Evolutionary conservation across 352 stramenopile genomes (phyloP), one percentile per base, ranked within the genome.

Genomic region (Phytophthora tentaculata): DNA sequence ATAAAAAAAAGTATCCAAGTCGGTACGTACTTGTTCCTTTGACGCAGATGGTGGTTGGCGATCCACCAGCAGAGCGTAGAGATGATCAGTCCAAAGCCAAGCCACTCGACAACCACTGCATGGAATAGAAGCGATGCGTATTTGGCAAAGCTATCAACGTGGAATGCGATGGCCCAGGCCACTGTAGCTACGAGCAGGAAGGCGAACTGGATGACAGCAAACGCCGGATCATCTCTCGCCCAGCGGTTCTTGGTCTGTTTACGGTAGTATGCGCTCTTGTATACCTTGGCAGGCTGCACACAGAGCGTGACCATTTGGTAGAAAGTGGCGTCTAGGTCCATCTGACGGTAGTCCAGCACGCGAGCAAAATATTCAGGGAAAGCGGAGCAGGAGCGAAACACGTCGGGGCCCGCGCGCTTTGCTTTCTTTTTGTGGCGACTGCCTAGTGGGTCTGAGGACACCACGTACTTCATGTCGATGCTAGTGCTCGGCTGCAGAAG

Each of bases 211-310:
- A 99, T 90, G 39, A 98, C 95, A 5, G 92, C 91, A 84, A 99
- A 99, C 5, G 97, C 97, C 7, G 95, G 95, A 71, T 98, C 95
- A 70, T 99, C 98, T 51, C 98, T 79, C 17, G 97, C 97, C 98
- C 98, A 99, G 50, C 98, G 97, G 74, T 99, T 99, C 83, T 99
- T 99, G 26, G 97, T 99, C 77, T 99, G 85, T 62, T 94, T 94
- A 57, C 85, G 85, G 66, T 94, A 95, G 63, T 94, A 94, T 1
- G 85, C 85, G 63, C 86, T 95, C 68, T 94, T 94, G 74, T 93
- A 96, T 32, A 96, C 89, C 67, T 96, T 96, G 29, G 82, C 67
- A 2, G 89, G 89, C 61, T 93, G 82, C 50, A 93, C 76, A 50
- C 83, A 95, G 28, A 96, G 86, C 53, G 88, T 93, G 22, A 96